Percentiles rank a stretch among this genome's conserved stretches.
Evolutionary conservation across 2,329 filamentous ascomycete genomes (phyloP).

Genomic region (Arthrobotrys megalospora): DNA sequence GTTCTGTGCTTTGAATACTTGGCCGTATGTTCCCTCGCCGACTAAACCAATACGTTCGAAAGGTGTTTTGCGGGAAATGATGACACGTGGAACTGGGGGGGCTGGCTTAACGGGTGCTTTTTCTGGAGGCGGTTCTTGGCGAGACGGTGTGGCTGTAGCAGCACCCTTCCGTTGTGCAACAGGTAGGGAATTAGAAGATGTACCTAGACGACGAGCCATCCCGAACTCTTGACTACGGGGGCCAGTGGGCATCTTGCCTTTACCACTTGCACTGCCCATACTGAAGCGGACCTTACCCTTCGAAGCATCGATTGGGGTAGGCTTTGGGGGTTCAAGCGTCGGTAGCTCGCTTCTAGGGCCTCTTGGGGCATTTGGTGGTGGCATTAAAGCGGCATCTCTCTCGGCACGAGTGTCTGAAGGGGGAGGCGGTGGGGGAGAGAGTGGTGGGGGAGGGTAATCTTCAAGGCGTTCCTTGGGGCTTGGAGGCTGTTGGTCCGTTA

Average conservation of each 20-base stretch:
- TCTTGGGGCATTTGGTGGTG: conserved; percentile 51
- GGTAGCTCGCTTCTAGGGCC: conserved; percentile 42
- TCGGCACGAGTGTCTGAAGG: conserved; percentile 50
- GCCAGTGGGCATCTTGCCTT: conserved; percentile 48
- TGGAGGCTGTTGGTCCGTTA: not conserved
- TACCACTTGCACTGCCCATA: conserved; percentile 28
- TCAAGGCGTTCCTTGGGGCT: conserved; percentile 19
- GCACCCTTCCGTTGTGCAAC: conserved; percentile 45
- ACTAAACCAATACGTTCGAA: conserved; percentile 64
- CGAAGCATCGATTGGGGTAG: conserved; percentile 49
- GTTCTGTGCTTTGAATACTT: conserved; percentile 93
- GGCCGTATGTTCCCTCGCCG: conserved; percentile 76
- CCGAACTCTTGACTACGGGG: conserved; percentile 52
- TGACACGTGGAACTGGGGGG: conserved; percentile 42
- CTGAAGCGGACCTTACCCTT: conserved; percentile 57
- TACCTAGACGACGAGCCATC: conserved; percentile 41
- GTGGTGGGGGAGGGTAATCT: conserved; percentile 26
- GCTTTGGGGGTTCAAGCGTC: conserved; percentile 32
- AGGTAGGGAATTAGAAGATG: conserved; percentile 54
- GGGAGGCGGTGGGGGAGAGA: conserved; percentile 39
- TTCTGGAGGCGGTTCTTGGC: conserved; percentile 10
- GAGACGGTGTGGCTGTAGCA: conserved; percentile 7
- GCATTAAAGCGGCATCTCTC: conserved; percentile 57
- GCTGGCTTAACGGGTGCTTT: conserved; percentile 27
- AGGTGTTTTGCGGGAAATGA: conserved; percentile 57